phyloP scores from a whole-genome alignment of 345 rosid genomes.

The Kernera saxatilis region DNA sequence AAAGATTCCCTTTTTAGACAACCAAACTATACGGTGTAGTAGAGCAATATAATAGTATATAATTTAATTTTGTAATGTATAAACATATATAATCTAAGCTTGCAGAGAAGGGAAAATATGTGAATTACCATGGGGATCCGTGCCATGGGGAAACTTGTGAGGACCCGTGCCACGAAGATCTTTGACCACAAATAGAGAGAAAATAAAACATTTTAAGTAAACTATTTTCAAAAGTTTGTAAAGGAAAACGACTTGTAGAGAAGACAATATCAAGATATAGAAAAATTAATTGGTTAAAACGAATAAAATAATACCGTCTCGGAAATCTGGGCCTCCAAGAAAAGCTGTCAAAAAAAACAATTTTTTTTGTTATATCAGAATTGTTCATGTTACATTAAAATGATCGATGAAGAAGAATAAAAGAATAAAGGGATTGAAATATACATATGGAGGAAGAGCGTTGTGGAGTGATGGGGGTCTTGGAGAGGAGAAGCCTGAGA shows the following conservation, averaged over 20 bases:
- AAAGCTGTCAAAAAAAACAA: background rate
- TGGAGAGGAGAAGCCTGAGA: slow-evolving; percentile 3
- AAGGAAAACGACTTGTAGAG: background rate
- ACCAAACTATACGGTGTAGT: too few relatives aligned
- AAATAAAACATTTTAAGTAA: background rate
- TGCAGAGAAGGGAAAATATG: background rate
- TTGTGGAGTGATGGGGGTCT: background rate
- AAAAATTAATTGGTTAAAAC: background rate
- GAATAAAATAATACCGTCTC: background rate
- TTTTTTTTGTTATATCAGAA: background rate
- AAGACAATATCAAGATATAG: background rate
- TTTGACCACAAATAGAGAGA: background rate
- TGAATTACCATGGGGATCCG: background rate
- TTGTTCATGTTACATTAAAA: background rate
- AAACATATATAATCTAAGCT: background rate
- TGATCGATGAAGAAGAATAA: background rate
- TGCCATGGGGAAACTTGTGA: too few relatives aligned
- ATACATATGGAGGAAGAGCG: background rate
- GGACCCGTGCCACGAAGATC: background rate
- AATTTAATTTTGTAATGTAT: too few relatives aligned
- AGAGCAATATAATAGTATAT: too few relatives aligned
- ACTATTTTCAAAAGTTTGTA: background rate
- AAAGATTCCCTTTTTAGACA: background rate
- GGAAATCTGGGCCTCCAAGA: background rate
- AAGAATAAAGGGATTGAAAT: too few relatives aligned